Base-by-base conservation (phyloP, 352 stramenopile genomes). In the Phytophthora ramorum region DNA sequence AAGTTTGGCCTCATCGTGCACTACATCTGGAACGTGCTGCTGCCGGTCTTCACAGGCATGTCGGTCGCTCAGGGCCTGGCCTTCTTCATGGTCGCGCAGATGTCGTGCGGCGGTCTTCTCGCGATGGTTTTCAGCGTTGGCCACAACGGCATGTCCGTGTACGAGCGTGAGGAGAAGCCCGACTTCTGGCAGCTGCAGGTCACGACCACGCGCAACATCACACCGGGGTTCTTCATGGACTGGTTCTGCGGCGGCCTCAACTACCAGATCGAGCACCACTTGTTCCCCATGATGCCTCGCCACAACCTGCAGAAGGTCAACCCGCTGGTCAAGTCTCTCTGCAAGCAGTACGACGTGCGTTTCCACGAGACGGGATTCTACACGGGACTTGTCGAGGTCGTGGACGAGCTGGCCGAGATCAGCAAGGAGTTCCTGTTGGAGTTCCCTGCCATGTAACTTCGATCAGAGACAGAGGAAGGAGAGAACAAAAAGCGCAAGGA, bases 171-270 rank as follows among this genome's bases (percentile, higher is more conserved):
- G 24, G 89, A 82, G 28, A 95, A 98, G 59, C 97, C 97, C 14
- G 96, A 99, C 81, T 99, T 99, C 78, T 99, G 97, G 97, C 95
- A 99, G 81, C 86, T 99, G 34, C 97, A 99, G 82, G 95, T 99
- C 28, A 99, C 96, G 12, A 99, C 97, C 8, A 99, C 96, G 60
- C 88, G 97, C 58, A 99, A 99, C 84, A 97, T 99, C 63, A 96
- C 76, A 78, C 61, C 90, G 49, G 93, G 95, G 43, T 80, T 87
- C 35, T 98, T 99, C 73, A 96, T 99, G 41, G 92, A 99, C 73
- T 99, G 97, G 96, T 99, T 99, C 83, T 99, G 96, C 53, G 97
- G 97, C 75, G 97, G 97, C 19, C 86, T 99, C 7, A 98, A 99
- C 81, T 99, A 99, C 75, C 97, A 99, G 85, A 97, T 99, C 41